Base-by-base conservation (phyloP, 2,329 filamentous ascomycete species). In the Fusarium sp. region DNA sequence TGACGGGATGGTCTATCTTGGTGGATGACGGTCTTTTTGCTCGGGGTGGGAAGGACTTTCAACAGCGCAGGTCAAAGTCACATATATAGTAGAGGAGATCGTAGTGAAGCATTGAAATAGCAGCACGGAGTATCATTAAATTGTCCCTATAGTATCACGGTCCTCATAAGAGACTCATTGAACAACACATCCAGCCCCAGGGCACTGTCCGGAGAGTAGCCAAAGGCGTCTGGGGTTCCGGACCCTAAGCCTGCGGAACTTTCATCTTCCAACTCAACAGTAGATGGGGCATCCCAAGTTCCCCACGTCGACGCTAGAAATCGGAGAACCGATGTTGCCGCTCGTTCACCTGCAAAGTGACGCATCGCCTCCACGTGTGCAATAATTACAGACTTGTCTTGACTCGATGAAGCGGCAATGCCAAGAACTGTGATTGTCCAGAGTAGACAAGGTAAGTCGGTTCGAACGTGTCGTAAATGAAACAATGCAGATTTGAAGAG, bases 241-340 rank as follows among this genome's bases (percentile, higher is more conserved):
- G 8, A 16, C 16, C 22, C 22, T 4, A 10, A 5, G 1, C 24
- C 16, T 50, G 2, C 24, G 8, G 9, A 18, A n/a, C 24, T 1
- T n/a, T n/a, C 16, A 2, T 50, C 45, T 9, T 50, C 45, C 24
- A 50, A 6, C 5, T 50, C 45, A n/a, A 50, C 1, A n/a, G 24
- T 9, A 50, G 14, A n/a, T 4, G 5, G 0, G 1, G 2, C 9
- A 50, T 7, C 9, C 9, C 9, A 1, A 2, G 45, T 18, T 14
- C 45, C 45, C 45, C 45, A 50, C 2, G 45, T 16, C 22, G 16
- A 29, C 0, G 24, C 24, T 1, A 50, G 24, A 11, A 50, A 50
- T 6, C 3, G 24, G 0, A 50, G 45, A 2, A 29, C 24, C 24
- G 45, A 29, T 3, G 13, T n/a, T 6, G 24, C n/a, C 3, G 45